Conservation (phyloP, 179 eudicot genomes). For the Silene noctiflora region DNA sequence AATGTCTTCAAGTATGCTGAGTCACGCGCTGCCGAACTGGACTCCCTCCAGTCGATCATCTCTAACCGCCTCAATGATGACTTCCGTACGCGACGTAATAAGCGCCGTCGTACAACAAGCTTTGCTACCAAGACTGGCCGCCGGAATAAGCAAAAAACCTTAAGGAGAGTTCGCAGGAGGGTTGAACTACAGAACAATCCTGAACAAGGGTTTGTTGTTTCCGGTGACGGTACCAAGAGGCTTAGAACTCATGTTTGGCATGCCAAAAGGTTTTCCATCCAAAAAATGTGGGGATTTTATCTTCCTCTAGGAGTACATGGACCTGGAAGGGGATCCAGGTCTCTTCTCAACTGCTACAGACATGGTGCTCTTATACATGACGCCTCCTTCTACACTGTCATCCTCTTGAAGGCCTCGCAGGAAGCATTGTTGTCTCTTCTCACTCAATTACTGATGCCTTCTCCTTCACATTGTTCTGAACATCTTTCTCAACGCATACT, state of each 20-base stretch:
- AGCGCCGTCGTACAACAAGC: constrained; percentile 76
- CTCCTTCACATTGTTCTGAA: constrained; percentile 34
- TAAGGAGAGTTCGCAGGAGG: constrained; percentile 56
- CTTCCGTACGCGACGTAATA: constrained; percentile 62
- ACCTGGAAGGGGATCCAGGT: constrained; percentile 85
- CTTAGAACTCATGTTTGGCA: constrained; percentile 84
- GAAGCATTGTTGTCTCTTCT: constrained; percentile 50
- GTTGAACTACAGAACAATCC: constrained; percentile 57
- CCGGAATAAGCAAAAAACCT: constrained; percentile 24
- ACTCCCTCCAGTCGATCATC: constrained; percentile 59
- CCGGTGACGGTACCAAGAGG: constrained; percentile 78
- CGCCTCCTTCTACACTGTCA: constrained; percentile 57
- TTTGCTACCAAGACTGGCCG: constrained; percentile 40
- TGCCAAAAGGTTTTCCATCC: constrained; percentile 77
- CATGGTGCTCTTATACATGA: background rate
- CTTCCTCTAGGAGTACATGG: constrained; percentile 77
- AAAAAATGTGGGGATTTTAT: constrained; percentile 70
- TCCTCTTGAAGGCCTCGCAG: constrained; percentile 82
- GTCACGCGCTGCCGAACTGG: constrained; percentile 64
- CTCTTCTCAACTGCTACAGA: constrained; percentile 63
- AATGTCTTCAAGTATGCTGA: constrained; percentile 57
- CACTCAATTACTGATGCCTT: constrained; percentile 44
- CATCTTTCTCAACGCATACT: constrained; percentile 31
- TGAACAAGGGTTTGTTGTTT: constrained; percentile 46
- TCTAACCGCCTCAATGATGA: constrained; percentile 52